These are phyloP conservation scores for Ganoderma resinaceum DNA, from an alignment of 1,284 basidiomycete genomes.

Conservation along the genomic window DNA sequence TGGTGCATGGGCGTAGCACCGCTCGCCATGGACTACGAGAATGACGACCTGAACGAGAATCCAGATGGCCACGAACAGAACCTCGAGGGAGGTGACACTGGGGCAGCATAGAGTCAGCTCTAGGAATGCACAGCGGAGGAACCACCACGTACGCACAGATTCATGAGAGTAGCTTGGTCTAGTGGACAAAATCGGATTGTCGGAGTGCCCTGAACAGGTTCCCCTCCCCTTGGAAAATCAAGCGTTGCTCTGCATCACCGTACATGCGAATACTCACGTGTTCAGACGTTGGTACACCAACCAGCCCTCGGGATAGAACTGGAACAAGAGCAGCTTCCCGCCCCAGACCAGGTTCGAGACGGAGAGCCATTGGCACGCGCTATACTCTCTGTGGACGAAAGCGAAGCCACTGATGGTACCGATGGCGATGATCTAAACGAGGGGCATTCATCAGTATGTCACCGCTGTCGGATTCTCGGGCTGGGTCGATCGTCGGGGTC, in stretches of 20 bases:
- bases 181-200: not conserved
- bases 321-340: constrained; percentile 17
- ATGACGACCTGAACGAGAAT: not conserved
- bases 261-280: constrained; percentile 7
- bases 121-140: no score
- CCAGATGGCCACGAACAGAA: constrained; percentile 9
- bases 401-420: constrained; percentile 3
- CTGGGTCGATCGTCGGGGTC: not conserved
- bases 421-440: constrained; percentile 11
- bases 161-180: not conserved
- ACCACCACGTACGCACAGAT: not conserved
- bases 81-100: not conserved
- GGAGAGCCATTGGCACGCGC: constrained; percentile 20
- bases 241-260: not conserved
- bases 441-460: not conserved
- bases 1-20: not conserved
- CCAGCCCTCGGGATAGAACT: constrained; percentile 9
- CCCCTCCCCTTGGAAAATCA: not conserved
- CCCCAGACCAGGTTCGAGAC: constrained; percentile 24
- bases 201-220: not conserved
- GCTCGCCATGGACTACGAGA: not conserved
- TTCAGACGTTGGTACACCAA: constrained; percentile 11
- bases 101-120: not conserved
- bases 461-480: not conserved
- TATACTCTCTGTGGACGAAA: constrained; percentile 10